phyloP scores from a whole-genome alignment of 345 rosid genomes.

The Cardiospermum halicacabum region DNA sequence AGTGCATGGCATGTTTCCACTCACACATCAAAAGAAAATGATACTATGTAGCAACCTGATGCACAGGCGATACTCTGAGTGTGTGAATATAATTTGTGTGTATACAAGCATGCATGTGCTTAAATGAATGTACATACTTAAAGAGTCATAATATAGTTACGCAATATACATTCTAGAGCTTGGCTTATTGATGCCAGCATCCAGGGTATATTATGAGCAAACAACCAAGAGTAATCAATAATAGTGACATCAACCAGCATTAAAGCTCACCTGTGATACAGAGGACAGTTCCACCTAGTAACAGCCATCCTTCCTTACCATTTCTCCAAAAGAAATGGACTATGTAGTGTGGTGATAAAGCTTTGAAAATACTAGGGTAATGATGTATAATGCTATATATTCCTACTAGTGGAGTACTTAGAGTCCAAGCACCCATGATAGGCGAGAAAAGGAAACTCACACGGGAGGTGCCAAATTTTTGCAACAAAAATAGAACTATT shows the following conservation, averaged over 20 bases:
- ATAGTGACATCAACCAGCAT: neutral
- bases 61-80: neutral
- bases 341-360: conserved; percentile 70
- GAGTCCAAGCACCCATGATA: conserved; percentile 80
- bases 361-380: conserved; percentile 70
- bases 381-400: conserved; percentile 63
- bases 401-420: conserved; percentile 69
- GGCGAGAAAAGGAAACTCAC: conserved; percentile 91
- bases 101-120: too few relatives aligned
- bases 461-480: conserved; percentile 74
- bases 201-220: neutral
- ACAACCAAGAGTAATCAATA: neutral
- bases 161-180: neutral
- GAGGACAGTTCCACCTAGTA: conserved; percentile 81
- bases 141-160: neutral
- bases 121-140: neutral
- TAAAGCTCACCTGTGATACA: conserved; percentile 62
- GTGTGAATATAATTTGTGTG: too few relatives aligned
- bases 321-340: conserved; percentile 57
- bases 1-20: neutral
- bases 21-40: neutral
- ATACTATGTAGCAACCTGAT: neutral
- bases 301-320: conserved; percentile 68
- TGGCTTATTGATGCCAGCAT: neutral
- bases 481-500: conserved; percentile 64